Evolutionary conservation across 2,329 filamentous ascomycete genomes (phyloP), one percentile per base, ranked within the genome.

Genomic region (Phialocephala sp.): DNA sequence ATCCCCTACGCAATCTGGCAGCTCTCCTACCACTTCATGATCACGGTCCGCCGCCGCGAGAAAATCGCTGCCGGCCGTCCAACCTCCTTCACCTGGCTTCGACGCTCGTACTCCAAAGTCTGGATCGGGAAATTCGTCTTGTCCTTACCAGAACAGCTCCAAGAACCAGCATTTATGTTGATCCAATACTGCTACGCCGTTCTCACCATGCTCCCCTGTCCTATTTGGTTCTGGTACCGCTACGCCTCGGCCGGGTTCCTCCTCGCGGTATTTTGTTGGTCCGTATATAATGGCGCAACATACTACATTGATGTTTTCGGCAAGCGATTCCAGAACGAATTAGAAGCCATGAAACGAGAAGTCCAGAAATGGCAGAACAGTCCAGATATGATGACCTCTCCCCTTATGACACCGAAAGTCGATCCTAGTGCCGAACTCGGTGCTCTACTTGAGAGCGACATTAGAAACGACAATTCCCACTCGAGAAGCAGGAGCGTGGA

Each of bases 251-350:
- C 89, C 1, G 71, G 77, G 0, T 99, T 97, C 79, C 83, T 99
- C 55, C 83, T 90, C 62, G 80, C 87, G 2, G 89, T 99, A n/a
- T 98, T 99, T 75, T 84, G 88, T 52, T 97, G 94, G 93, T 96
- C 92, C 72, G 91, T 97, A 63, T 96, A 97, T 81, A 99, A 99
- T 73, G 95, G 95, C 37, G 93, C 95, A 20, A 98, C 94, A 0
- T 99, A 91, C 79, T 99, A 99, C 79, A 98, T 99, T 75, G 95
- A 99, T 73, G 92, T 98, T 1, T 99, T 98, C 77, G 95, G 96
- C 62, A 97, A 92, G 74, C 88, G 94, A 2, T 98, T 99, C 83
- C 93, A 99, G 82, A 97, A 94, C 76, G 95, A 99, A 78, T 84
- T 99, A 14, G 94, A 99, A 76, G 86, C 90, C 60, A 86, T 99